Evolutionary conservation across 2,329 filamentous ascomycete genomes (phyloP).

Genomic region (Bisporella sp.): DNA sequence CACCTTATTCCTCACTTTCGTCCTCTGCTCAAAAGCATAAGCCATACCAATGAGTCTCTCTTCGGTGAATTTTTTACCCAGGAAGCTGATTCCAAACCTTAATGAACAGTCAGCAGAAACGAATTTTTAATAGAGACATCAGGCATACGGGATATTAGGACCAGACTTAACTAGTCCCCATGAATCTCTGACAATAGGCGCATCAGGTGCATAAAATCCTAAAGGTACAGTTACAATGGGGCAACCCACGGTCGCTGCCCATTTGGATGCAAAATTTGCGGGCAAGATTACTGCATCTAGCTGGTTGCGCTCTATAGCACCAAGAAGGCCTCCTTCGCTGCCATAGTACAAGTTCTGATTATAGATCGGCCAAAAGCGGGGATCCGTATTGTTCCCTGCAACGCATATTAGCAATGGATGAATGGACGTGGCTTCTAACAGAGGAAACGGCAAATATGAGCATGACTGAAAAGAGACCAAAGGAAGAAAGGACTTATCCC

Average conservation of each 20-base stretch:
- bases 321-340: conserved; percentile 36
- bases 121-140: too few species aligned
- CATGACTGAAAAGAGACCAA: too few species aligned
- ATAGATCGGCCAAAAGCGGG: neutral
- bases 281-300: conserved; percentile 57
- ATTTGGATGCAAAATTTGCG: conserved; percentile 24
- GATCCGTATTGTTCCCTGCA: neutral
- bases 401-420: too few species aligned
- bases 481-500: too few species aligned
- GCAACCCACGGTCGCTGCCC: neutral
- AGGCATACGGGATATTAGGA: conserved; percentile 2
- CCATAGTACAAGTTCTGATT: neutral
- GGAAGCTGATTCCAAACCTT: neutral
- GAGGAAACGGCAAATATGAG: too few species aligned
- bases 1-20: neutral
- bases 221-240: neutral
- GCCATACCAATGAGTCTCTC: conserved; percentile 1
- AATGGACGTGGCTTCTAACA: too few species aligned
- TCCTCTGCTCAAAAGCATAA: neutral
- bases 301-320: conserved; percentile 45
- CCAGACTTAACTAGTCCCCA: neutral
- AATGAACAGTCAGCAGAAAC: too few species aligned
- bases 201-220: neutral
- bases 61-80: neutral
- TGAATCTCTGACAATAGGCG: neutral